Conservation (phyloP, 148 eudicot genomes). For the Fagopyrum esculentum region DNA sequence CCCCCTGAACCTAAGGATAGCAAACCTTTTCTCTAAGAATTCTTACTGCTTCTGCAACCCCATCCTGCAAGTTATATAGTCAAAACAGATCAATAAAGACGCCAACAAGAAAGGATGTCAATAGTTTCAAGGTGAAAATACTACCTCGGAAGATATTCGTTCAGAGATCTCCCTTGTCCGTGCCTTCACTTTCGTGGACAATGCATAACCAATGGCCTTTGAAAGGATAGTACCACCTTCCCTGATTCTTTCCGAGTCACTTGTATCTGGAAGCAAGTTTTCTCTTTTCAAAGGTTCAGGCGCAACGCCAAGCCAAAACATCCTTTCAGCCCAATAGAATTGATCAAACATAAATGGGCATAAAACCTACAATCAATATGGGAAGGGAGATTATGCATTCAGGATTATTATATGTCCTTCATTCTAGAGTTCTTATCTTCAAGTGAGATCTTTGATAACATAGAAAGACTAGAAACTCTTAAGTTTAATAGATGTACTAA, state of each 20-base stretch:
- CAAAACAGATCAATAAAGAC: not conserved
- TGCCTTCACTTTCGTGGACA: conserved; percentile 47
- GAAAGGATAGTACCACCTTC: conserved; percentile 51
- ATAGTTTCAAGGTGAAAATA: not conserved
- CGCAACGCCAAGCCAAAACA: conserved; percentile 95
- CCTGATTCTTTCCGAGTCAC: conserved; percentile 34
- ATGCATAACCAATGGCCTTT: conserved; percentile 46
- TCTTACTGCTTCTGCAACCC: conserved; percentile 47
- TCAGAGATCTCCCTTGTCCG: conserved; percentile 49
- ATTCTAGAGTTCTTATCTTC: not conserved
- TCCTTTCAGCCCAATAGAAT: conserved; percentile 97
- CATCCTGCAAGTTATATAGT: conserved; percentile 33
- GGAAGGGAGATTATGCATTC: not conserved
- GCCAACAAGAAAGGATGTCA: not conserved
- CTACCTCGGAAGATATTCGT: conserved; percentile 58
- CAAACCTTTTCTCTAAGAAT: conserved; percentile 43
- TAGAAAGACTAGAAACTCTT: not conserved
- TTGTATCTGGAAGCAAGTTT: conserved; percentile 50
- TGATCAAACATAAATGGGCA: conserved; percentile 94
- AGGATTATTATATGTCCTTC: not conserved
- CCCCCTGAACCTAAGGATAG: conserved; percentile 9
- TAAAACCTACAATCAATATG: conserved; percentile 32
- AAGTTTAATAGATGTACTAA: not conserved
- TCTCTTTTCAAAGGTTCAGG: conserved; percentile 61
- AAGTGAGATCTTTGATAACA: not conserved